These are phyloP conservation scores for Anastatica hierochuntica DNA, from an alignment of 345 rosid species.

Conservation along the genomic window DNA sequence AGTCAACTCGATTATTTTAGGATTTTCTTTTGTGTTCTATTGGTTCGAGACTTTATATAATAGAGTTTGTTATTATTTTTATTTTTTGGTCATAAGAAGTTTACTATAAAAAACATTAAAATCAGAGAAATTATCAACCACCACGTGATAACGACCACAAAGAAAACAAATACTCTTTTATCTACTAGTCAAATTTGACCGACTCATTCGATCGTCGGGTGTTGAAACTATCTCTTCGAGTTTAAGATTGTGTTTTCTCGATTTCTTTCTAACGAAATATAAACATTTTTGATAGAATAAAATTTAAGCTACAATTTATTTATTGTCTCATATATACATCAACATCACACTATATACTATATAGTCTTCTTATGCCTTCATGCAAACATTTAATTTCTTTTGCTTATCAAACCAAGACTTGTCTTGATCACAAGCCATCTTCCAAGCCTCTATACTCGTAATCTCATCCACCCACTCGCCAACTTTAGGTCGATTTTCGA, in stretches of 20 bases:
- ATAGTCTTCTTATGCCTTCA: neutral
- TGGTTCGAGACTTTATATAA: neutral
- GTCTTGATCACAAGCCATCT: slow-evolving; percentile 38
- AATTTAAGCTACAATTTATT: no score
- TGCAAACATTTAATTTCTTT: neutral
- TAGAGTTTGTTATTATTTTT: neutral
- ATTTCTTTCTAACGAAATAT: neutral
- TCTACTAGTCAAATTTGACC: slow-evolving; percentile 23
- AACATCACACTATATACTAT: no score
- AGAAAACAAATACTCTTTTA: neutral
- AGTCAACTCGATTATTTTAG: slow-evolving; percentile 6
- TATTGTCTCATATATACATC: no score
- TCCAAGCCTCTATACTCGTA: slow-evolving; percentile 50
- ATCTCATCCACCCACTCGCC: slow-evolving; percentile 43
- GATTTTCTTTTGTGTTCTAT: slow-evolving; percentile 8
- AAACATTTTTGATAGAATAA: neutral
- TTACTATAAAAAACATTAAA: neutral
- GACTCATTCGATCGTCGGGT: neutral
- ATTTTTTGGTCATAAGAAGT: no score
- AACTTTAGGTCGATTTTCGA: slow-evolving; percentile 38
- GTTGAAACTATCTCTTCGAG: neutral
- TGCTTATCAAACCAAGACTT: slow-evolving; percentile 16
- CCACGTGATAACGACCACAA: slow-evolving; percentile 19
- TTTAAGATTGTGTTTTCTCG: neutral
- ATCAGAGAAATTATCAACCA: slow-evolving; percentile 5